Evolutionary conservation across 257 asterid genomes (phyloP), one percentile per base, ranked within the genome.

Genomic region (Vinca minor): DNA sequence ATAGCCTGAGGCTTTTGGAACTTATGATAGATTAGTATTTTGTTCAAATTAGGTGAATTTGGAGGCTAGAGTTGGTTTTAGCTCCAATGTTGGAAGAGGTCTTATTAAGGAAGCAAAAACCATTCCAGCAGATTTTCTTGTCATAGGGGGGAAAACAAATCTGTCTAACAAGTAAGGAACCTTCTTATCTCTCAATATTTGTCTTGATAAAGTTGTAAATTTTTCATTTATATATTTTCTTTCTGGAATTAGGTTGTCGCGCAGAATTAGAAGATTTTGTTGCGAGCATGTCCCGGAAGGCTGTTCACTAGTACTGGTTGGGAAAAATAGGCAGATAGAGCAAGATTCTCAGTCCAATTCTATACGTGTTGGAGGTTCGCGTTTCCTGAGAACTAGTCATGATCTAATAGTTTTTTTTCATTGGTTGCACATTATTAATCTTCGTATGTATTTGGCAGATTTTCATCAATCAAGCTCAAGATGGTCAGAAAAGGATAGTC

Each of bases 51-150:
- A 89, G 95, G 94, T 86, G 8, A 73, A 77, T 73, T 75, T 89
- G 85, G 96, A 86, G 65, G 96, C 89, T 13, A 74, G 95, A 72
- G 84, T 89, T 38, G 93, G 87, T 59, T 68, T 80, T 61, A 76
- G 76, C 73, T 75, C 89, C 3, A 73, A 72, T 49, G 64, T 80
- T 25, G 91, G 87, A 14, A 84, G 63, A 66, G 95, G 91, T 4
- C 77, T 89, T 15, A 44, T 72, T 3, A 84, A 77, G 44, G 96
- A 86, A 71, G 87, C 85, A 26, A 81, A 77, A 74, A 71, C 18
- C 70, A 79, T 74, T 74, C 70, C 64, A 36, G 91, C 91, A 41
- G 87, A 89, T 72, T 84, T 73, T 68, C 87, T 89, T 45, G 60
- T 89, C 53, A 71, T 89, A 29, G 86, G 94, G 61, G 76, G 84